phyloP scores from a whole-genome alignment of 495 filamentous ascomycete genomes.

The Mytilinidion resinicola region DNA sequence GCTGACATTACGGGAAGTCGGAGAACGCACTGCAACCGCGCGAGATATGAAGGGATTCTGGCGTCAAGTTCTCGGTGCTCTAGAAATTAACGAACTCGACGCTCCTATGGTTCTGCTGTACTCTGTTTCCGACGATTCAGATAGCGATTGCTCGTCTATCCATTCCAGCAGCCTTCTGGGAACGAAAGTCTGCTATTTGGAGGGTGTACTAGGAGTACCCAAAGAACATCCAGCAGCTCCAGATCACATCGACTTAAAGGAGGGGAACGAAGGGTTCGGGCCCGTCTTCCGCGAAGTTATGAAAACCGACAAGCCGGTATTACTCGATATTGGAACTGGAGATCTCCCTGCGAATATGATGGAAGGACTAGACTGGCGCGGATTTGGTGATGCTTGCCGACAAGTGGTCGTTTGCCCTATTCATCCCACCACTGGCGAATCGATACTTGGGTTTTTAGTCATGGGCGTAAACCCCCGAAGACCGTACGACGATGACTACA shows the following conservation, averaged over 20 bases:
- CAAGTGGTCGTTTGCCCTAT: constrained; percentile 64
- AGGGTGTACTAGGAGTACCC: constrained; percentile 59
- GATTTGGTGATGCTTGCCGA: constrained; percentile 57
- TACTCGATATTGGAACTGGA: constrained; percentile 52
- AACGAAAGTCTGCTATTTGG: constrained; percentile 51
- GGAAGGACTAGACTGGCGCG: constrained; percentile 55
- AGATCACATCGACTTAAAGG: constrained; percentile 51
- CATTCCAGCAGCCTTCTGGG: constrained; percentile 51
- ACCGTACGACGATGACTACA: constrained; percentile 64
- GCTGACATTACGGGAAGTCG: constrained; percentile 51
- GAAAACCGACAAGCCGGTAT: constrained; percentile 51
- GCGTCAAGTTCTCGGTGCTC: constrained; percentile 22
- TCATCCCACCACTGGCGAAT: constrained; percentile 59
- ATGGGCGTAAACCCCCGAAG: constrained; percentile 63
- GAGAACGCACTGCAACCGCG: constrained; percentile 60
- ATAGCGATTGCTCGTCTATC: constrained; percentile 42
- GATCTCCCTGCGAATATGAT: constrained; percentile 54
- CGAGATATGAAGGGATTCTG: constrained; percentile 46
- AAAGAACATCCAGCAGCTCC: constrained; percentile 50
- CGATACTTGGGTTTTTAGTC: constrained; percentile 60
- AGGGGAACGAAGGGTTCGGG: constrained; percentile 56
- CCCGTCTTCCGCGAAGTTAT: constrained; percentile 62
- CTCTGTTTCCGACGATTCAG: constrained; percentile 29
- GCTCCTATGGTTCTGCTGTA: constrained; percentile 32
- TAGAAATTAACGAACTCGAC: constrained; percentile 28